Evolutionary conservation across 345 rosid genomes (phyloP).

Genomic region (Gossypium rotundifolium): DNA sequence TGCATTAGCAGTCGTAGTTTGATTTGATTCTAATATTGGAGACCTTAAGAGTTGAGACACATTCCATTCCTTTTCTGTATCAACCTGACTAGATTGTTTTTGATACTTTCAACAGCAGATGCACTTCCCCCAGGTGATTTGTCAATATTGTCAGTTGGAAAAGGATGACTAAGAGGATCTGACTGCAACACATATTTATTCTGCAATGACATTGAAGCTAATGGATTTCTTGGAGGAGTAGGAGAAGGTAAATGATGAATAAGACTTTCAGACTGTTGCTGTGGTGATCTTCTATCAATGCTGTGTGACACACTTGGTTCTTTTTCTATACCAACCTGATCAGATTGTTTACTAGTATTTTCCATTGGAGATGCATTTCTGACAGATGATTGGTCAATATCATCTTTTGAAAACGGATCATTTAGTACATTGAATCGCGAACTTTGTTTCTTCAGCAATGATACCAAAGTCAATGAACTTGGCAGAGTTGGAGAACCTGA

Average conservation of each 20-base stretch:
- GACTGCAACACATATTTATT: constrained; percentile 28
- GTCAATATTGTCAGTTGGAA: constrained; percentile 37
- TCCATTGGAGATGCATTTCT: constrained; percentile 20
- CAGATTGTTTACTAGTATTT: constrained; percentile 18
- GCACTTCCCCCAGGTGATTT: constrained; percentile 26
- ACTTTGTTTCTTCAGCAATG: constrained; percentile 31
- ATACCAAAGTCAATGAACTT: constrained; percentile 37
- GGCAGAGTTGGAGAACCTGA: constrained; percentile 40
- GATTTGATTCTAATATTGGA: constrained; percentile 28
- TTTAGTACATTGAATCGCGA: constrained; percentile 19
- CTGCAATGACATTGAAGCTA: constrained; percentile 34
- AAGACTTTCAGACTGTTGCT: constrained; percentile 17
- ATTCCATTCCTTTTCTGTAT: constrained; percentile 23
- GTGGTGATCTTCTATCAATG: constrained; percentile 17
- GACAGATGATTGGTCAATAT: constrained; percentile 25
- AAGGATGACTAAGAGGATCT: constrained; percentile 31
- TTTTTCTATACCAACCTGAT: constrained; percentile 33
- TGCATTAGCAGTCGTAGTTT: constrained; percentile 15
- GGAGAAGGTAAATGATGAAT: constrained; percentile 31
- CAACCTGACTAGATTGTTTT: constrained; percentile 29
- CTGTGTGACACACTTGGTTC: constrained; percentile 9
- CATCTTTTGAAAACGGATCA: constrained; percentile 51
- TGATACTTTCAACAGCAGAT: constrained; percentile 12
- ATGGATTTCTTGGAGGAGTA: constrained; percentile 44
- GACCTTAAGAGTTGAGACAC: constrained; percentile 22